Evolutionary conservation across 345 rosid species (phyloP).

Genomic region (Nasturtium officinale): DNA sequence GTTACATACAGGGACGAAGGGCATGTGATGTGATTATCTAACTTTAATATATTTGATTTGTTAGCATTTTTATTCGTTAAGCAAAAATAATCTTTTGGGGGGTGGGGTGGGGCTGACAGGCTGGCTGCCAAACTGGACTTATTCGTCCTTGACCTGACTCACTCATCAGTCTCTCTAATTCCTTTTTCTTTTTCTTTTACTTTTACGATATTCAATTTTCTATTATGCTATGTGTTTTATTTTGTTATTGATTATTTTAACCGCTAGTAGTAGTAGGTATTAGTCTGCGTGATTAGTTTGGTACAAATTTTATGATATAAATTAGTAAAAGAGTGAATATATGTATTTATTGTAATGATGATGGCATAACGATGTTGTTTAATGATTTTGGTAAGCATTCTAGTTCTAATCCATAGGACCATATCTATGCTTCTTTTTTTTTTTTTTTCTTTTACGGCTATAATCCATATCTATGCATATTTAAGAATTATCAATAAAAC

Average conservation of each 20-base stretch:
- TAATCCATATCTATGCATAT: not conserved
- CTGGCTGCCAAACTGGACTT: slow-evolving; percentile 44
- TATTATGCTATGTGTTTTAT: not conserved
- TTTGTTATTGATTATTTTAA: not conserved
- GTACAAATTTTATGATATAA: not conserved
- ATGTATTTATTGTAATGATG: not conserved
- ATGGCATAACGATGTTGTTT: not conserved
- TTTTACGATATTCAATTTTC: slow-evolving; percentile 2
- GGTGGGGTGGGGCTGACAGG: slow-evolving; percentile 34
- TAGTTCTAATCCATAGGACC: no score
- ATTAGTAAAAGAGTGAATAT: not conserved
- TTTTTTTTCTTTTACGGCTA: no score
- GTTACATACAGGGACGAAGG: slow-evolving; percentile 32
- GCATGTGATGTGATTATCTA: slow-evolving; percentile 35
- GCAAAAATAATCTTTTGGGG: not conserved
- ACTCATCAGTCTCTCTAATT: not conserved
- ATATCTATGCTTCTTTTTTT: no score
- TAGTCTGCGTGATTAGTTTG: slow-evolving; percentile 36
- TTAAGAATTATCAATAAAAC: not conserved
- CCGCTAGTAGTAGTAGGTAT: slow-evolving; percentile 18
- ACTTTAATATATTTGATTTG: not conserved
- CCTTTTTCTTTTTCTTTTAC: not conserved
- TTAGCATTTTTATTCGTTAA: not conserved
- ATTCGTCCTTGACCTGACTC: slow-evolving; percentile 13
- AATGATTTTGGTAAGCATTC: not conserved